Evolutionary conservation across 345 rosid genomes (phyloP).

Genomic region (Alliaria petiolata): DNA sequence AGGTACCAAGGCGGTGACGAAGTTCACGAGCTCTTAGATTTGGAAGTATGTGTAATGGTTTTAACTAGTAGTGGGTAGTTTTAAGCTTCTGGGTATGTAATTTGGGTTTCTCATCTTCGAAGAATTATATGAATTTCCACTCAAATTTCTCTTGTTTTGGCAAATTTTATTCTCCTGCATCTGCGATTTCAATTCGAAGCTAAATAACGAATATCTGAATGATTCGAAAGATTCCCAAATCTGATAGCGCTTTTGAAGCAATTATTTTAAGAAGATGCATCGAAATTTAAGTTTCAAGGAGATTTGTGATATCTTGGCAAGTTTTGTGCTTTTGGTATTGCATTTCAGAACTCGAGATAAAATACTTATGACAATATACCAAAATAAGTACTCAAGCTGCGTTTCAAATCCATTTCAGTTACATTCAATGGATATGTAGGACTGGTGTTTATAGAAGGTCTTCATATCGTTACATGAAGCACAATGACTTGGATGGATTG

Average conservation of each 20-base stretch:
- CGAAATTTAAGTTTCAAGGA: too few relatives aligned
- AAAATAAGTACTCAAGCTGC: not conserved
- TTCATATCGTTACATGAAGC: not conserved
- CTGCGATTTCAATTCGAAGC: not conserved
- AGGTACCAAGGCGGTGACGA: conserved; percentile 31
- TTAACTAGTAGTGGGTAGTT: not conserved
- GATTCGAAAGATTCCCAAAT: too few relatives aligned
- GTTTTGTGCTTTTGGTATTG: not conserved
- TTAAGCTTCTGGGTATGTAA: not conserved
- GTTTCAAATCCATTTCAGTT: not conserved
- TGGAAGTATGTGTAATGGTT: not conserved
- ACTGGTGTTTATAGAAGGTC: not conserved
- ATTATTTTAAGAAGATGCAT: too few relatives aligned
- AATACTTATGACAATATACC: not conserved
- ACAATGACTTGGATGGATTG: not conserved
- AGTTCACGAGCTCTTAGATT: conserved; percentile 31
- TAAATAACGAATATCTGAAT: too few relatives aligned
- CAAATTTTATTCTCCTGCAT: not conserved
- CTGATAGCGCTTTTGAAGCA: too few relatives aligned
- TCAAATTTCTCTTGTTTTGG: not conserved
- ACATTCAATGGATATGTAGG: not conserved
- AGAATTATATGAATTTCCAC: not conserved
- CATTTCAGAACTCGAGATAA: not conserved
- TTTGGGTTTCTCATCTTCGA: not conserved
- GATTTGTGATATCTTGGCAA: not conserved